Evolutionary conservation across 306 rosid species (phyloP).

Genomic region (Heteromeles arbutifolia): DNA sequence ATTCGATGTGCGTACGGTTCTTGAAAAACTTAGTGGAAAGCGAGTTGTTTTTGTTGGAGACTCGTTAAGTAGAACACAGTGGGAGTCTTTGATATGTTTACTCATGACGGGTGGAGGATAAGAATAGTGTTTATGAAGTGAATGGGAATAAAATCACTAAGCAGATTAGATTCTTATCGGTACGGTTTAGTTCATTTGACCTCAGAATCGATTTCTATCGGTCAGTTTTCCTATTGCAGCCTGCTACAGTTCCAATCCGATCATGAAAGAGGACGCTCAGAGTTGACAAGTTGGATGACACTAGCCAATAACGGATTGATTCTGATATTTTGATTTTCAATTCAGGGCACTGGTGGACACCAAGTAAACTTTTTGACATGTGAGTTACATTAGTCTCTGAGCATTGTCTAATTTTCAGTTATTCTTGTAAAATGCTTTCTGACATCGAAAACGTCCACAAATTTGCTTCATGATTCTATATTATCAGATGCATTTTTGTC

Average conservation of each 20-base stretch:
- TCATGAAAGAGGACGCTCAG: conserved; percentile 62
- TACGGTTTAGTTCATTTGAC: conserved; percentile 39
- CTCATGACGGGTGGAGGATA: conserved; percentile 66
- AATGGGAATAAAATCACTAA: conserved; percentile 67
- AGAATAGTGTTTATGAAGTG: conserved; percentile 67
- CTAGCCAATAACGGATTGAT: conserved; percentile 71
- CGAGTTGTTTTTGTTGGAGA: conserved; percentile 84
- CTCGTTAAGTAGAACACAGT: conserved; percentile 86
- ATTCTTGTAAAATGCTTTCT: not conserved
- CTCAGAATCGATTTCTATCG: conserved; percentile 73
- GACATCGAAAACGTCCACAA: not conserved
- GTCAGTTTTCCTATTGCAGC: conserved; percentile 68
- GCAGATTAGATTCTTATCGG: no score
- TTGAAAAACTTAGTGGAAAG: conserved; percentile 71
- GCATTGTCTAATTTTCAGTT: not conserved
- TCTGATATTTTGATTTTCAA: conserved; percentile 82
- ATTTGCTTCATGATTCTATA: conserved; percentile 4
- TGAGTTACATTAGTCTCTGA: conserved; percentile 36
- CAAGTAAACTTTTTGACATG: conserved; percentile 69
- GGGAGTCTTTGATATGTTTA: conserved; percentile 89
- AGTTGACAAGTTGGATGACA: conserved; percentile 67
- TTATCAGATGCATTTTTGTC: not conserved
- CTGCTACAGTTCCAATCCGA: conserved; percentile 39
- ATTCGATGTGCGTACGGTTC: conserved; percentile 40
- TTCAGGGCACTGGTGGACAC: conserved; percentile 94